These are phyloP conservation scores for Curvularia verruculosa DNA, from an alignment of 2,329 filamentous ascomycete species.

Conservation along the genomic window DNA sequence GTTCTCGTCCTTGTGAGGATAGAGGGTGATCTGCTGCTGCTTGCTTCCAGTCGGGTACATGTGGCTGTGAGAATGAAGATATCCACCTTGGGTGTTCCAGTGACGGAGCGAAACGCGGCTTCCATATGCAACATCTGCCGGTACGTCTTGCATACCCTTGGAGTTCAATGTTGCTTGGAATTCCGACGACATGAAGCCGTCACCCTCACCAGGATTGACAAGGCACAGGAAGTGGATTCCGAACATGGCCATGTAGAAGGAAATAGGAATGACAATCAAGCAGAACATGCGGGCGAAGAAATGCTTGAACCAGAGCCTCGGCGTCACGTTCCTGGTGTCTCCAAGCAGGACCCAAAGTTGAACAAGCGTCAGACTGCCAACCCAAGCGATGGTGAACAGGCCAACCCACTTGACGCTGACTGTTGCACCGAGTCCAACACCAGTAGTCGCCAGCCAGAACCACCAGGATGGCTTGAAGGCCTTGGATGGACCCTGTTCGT, in stretches of 20 bases:
- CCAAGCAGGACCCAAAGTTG: conserved; percentile 96
- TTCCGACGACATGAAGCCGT: conserved; percentile 99
- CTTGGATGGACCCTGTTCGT: conserved; percentile 86
- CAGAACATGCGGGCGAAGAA: conserved; percentile 90
- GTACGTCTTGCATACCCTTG: conserved; percentile 94
- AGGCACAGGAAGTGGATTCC: conserved; percentile 94
- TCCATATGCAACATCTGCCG: conserved; percentile 88
- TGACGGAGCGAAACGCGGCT: conserved; percentile 87
- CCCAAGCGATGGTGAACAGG: conserved; percentile 98
- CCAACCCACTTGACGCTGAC: conserved; percentile 99
- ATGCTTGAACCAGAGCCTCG: conserved; percentile 90
- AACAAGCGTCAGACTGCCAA: conserved; percentile 84
- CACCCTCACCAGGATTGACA: conserved; percentile 92
- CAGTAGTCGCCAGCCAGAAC: conserved; percentile 93
- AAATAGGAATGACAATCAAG: conserved; percentile 83
- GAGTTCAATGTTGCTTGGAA: conserved; percentile 97
- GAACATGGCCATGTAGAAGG: conserved; percentile 97
- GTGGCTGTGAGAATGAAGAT: conserved; percentile 92
- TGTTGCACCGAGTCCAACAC: conserved; percentile 85
- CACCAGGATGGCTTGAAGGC: conserved; percentile 93
- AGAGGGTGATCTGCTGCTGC: conserved; percentile 97
- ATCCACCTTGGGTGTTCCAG: conserved; percentile 96
- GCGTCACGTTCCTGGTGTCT: conserved; percentile 82
- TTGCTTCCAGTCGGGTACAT: conserved; percentile 99
- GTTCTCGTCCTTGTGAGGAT: conserved; percentile 99